Evolutionary conservation across 1,139 yeast species (phyloP), one percentile per base, ranked within the genome.

Genomic region (Suhomyces anneliseae): DNA sequence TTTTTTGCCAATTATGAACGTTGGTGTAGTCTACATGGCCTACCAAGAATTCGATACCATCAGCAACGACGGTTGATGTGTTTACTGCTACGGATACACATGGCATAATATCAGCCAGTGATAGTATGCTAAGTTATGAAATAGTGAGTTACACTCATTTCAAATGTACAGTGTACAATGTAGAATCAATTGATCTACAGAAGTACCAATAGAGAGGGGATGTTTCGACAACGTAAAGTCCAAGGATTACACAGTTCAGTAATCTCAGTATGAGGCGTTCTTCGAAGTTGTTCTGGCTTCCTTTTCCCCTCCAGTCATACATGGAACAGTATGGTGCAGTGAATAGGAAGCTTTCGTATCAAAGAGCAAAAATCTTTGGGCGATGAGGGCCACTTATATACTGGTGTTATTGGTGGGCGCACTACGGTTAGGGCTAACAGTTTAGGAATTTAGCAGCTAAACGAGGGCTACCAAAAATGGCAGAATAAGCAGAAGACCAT

Each of bases 321-420:
- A 77, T 64, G 43, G 24, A 51, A 52, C 53, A 54, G 69, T 68
- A 69, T 69, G 80, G 80, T 76, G 81, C 82, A 78, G 82, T 78
- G 82, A 78, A 78, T 78, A 74, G 82, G 76, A 71, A 67, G 80
- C 82, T 62, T 72, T 72, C 79, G 81, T 76, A 76, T 77, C 81
- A 68, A 65, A 64, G 68, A 61, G 55, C 35, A 14, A 45, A 46
- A 40, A 7, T 34, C 38, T 40, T 42, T 36, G 24, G 19, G 24
- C 38, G 43, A 32, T 35, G 43, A 34, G 36, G 37, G 11, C 31
- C 33, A 38, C 34, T 44, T 47, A 39, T 47, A 42, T 44, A 42
- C 39, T 19, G n/a, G 14, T 19, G 19, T 7, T 4, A n/a, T n/a
- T 34, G 37, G 44, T 14, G 2, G 8, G 43, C 19, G 32, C 46